Evolutionary conservation across 164 flowering plant species (phyloP), one percentile per base, ranked within the genome.

Genomic region (Buxus sempervirens): DNA sequence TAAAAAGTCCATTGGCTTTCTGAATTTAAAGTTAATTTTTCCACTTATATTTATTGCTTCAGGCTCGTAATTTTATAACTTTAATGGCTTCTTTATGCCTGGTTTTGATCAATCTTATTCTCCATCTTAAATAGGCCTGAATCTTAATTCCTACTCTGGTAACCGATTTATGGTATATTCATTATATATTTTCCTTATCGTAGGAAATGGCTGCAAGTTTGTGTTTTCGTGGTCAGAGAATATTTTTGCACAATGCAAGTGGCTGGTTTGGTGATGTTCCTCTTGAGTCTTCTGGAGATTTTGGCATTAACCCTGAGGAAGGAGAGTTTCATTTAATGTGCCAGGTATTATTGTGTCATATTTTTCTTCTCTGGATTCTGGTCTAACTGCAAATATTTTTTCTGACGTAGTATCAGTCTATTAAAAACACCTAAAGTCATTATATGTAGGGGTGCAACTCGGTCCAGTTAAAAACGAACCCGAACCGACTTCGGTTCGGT

Each of bases 261-360:
- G 99, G 99, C 60, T 90, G 88, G 93, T 95, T 88, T 85, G 99
- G 99, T 58, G 83, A 77, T 76, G 89, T 85, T 78, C 97, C 99
- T 73, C 74, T 95, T 66, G 99, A 95, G 81, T 96, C 94, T 70
- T 90, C 99, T 77, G 97, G 99, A 69, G 97, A 90, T 78, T 92
- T 95, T 78, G 99, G 97, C 61, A 85, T 95, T 73, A 82, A 95
- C 73, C 99, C 98, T n/a, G 97, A 91, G 64, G 90, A 95, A 76
- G 99, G 99, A 66, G 96, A 88, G 73, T 95, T 90, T 77, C 99
- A 95, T 83, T 80, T 95, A 6, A 92, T 90, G 97, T 92, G 96
- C 73, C 99, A 90, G 97, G 99, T 90, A 69, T 23, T 67, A 9
- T 54, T 71, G 53, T 42, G 51, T 56, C 42, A 22, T 26, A 23